Conservation (phyloP, 2,329 filamentous ascomycete species). For the Coniochaeta sp. region DNA sequence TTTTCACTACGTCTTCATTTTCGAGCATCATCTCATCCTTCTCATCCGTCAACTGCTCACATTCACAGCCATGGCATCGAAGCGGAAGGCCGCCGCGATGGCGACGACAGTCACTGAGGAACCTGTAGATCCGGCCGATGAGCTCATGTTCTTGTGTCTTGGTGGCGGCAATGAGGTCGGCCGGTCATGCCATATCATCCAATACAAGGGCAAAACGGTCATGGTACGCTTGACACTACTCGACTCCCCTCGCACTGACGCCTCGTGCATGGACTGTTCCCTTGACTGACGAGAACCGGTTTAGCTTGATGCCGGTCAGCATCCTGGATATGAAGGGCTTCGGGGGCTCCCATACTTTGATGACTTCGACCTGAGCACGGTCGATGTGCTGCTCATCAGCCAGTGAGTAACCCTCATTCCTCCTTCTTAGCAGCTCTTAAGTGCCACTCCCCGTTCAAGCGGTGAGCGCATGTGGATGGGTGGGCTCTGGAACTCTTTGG, state of each 20-base stretch:
- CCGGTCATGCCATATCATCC: constrained; percentile 92
- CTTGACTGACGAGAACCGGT: not conserved
- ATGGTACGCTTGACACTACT: constrained; percentile 81
- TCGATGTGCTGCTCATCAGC: constrained; percentile 95
- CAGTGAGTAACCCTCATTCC: constrained; percentile 64
- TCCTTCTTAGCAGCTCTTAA: constrained; percentile 1
- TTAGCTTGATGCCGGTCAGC: constrained; percentile 95
- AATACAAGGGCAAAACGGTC: constrained; percentile 98
- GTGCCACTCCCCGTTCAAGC: constrained; percentile 1
- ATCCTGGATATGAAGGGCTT: constrained; percentile 91
- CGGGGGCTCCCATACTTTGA: constrained; percentile 95
- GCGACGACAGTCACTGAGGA: constrained; percentile 62
- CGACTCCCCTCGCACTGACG: no score
- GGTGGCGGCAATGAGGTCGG: constrained; percentile 97
- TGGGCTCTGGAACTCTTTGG: constrained; percentile 3
- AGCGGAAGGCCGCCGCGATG: constrained; percentile 79
- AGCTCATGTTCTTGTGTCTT: constrained; percentile 87
- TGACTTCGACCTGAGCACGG: constrained; percentile 94
- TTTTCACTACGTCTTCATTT: not conserved
- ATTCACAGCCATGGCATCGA: constrained; percentile 67
- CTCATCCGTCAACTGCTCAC: not conserved
- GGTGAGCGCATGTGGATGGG: constrained; percentile 4
- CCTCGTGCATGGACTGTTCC: not conserved
- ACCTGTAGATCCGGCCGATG: constrained; percentile 85
- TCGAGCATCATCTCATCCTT: not conserved